phyloP scores from a whole-genome alignment of 2,329 filamentous ascomycete species.

The Periconia macrospinosa region DNA sequence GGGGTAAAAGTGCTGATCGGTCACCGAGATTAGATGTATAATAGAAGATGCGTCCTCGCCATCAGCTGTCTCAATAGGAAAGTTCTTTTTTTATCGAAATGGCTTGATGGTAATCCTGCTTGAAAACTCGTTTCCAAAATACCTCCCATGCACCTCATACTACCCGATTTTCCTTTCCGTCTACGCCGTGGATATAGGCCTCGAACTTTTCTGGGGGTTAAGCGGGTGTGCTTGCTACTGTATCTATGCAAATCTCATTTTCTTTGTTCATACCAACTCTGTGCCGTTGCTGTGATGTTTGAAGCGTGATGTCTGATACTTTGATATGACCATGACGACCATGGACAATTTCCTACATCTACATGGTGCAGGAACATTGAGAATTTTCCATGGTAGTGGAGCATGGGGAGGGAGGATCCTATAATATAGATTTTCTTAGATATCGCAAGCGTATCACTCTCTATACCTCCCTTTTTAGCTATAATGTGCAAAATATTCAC shows the following conservation, averaged over 20 bases:
- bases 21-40: slow-evolving; percentile 36
- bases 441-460: no score
- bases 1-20: slow-evolving; percentile 44
- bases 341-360: no score
- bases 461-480: no score
- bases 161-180: slow-evolving; percentile 26
- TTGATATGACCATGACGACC: no score
- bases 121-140: slow-evolving; percentile 12
- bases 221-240: slow-evolving; percentile 13
- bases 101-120: slow-evolving; percentile 17
- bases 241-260: slow-evolving; percentile 31
- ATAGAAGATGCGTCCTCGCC: slow-evolving; percentile 37
- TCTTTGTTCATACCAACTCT: slow-evolving; percentile 13
- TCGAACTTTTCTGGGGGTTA: slow-evolving; percentile 16
- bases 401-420: no score
- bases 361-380: no score
- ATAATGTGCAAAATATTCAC: no score
- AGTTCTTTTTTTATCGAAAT: slow-evolving; percentile 17
- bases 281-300: not conserved
- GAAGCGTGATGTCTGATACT: not conserved
- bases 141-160: slow-evolving; percentile 11
- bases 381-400: no score
- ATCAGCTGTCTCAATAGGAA: slow-evolving; percentile 37
- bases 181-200: slow-evolving; percentile 29
- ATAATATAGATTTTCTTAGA: no score